Base-by-base conservation (phyloP, 352 stramenopile genomes). In the Phytophthora kernoviae region DNA sequence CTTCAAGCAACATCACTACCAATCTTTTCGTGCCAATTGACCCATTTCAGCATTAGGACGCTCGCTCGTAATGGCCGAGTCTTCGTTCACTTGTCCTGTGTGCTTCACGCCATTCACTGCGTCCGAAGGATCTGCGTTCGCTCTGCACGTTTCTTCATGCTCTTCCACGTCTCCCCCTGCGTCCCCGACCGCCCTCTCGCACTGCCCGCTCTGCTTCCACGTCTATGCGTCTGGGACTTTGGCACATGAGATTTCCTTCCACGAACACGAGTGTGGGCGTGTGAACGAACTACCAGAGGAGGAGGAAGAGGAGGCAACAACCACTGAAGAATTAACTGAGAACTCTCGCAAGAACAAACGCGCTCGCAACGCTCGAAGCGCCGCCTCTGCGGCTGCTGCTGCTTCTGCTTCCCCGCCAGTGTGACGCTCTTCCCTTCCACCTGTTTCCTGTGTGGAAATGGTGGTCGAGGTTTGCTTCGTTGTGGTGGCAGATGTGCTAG, bases 241-340 rank as follows among this genome's bases (percentile, higher is more conserved):
- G 34, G 27, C 72, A 24, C 70, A 88, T 54, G 85, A 90, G 46
- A 81, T 93, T 39, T 58, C 71, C 8, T 91, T 93, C 67, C 85
- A 94, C 57, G 80, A 91, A 36, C 73, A 85, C 54, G 85, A 94
- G 58, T 94, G 85, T 65, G 74, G 76, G 44, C 81, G 81, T 14
- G 67, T 87, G 14, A 90, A 94, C 56, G 61, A 74, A 2, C 49
- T 54, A 10, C 45, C 56, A 1, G 49, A 12, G 0, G 41, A 60
- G 5, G 41, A 20, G 2, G 26, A 58, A 0, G 50, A 62, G 24
- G 33, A 8, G 21, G 15, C 46, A 0, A 32, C n/a, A 9, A 37
- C 10, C 1, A 49, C n/a, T 24, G 66, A 58, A 37, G 24, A 30
- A 6, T 6, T 3, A 30, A 30, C 24, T 30, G 3, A 30, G 24